Evolutionary conservation across 2,329 filamentous ascomycete species (phyloP).

Genomic region (Xylaria sp.): DNA sequence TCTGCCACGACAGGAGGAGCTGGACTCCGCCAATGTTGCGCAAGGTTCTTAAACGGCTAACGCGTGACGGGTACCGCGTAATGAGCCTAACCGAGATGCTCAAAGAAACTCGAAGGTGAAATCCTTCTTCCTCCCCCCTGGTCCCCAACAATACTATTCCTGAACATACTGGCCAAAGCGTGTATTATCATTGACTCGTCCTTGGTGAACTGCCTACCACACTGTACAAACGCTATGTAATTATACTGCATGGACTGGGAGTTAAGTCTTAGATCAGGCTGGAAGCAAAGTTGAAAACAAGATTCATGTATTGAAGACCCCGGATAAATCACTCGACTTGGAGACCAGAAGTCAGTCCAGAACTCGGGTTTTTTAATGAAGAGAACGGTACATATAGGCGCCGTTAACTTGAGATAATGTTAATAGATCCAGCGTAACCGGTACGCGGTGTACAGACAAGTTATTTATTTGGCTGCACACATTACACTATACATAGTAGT

Average conservation of each 20-base stretch:
- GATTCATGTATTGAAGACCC: neutral
- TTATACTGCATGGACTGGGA: slow-evolving; percentile 10
- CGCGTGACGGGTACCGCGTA: slow-evolving; percentile 73
- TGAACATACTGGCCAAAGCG: neutral
- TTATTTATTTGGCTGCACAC: neutral
- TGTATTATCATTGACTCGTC: neutral
- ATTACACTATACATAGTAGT: neutral
- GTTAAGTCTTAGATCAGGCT: neutral
- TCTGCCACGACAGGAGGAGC: slow-evolving; percentile 84
- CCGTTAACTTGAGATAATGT: neutral
- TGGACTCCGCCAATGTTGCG: slow-evolving; percentile 86
- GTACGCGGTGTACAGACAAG: neutral
- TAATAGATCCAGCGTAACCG: neutral
- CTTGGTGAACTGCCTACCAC: neutral
- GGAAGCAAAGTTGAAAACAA: neutral
- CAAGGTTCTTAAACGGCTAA: slow-evolving; percentile 76
- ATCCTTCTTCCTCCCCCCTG: neutral
- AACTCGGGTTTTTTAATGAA: neutral
- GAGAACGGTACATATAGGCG: neutral
- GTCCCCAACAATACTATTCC: neutral
- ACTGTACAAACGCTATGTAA: slow-evolving; percentile 14
- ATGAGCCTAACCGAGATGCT: slow-evolving; percentile 77
- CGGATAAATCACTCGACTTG: neutral
- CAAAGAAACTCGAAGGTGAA: slow-evolving; percentile 47
- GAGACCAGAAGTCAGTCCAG: neutral